A percentile compares a stretch with the other conserved stretches of the same genome.
These are phyloP conservation scores for Suillus weaverae DNA, from an alignment of 768 basidiomycete genomes.

Conservation along the genomic window DNA sequence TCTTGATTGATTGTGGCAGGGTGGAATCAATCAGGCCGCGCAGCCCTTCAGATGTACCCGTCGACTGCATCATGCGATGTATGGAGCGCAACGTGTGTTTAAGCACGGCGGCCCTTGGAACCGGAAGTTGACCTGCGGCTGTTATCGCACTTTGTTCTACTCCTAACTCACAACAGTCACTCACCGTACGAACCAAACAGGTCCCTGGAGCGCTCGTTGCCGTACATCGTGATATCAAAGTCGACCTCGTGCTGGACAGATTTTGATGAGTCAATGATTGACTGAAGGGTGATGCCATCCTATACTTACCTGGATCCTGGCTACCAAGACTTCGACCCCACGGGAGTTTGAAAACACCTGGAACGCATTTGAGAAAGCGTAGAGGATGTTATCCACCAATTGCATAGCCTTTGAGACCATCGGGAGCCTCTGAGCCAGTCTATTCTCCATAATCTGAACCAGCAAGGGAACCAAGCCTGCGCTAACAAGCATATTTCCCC, in stretches of 20 bases:
- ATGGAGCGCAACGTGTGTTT: conserved; percentile 90
- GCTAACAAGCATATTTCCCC: conserved; percentile 91
- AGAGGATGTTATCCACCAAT: conserved; percentile 88
- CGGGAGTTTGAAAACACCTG: conserved; percentile 80
- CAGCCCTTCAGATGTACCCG: conserved; percentile 91
- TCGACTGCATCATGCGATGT: conserved; percentile 96
- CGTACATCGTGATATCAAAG: conserved; percentile 58
- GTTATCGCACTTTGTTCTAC: background rate
- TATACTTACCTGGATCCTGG: conserved; percentile 75
- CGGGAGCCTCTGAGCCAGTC: conserved; percentile 61
- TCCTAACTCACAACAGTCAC: conserved; percentile 14
- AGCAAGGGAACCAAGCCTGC: conserved; percentile 89
- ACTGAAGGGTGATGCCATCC: background rate
- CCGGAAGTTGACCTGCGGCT: conserved; percentile 64
- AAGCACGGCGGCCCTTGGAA: conserved; percentile 75
- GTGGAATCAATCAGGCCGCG: conserved; percentile 92
- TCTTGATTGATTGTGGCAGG: conserved; percentile 80
- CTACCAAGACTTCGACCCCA: conserved; percentile 84
- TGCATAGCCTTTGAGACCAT: conserved; percentile 91
- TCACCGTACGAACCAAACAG: conserved; percentile 54
- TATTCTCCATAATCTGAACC: conserved; percentile 86
- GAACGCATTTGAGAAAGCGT: conserved; percentile 86
- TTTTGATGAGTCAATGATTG: conserved; percentile 13
- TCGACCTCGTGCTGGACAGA: conserved; percentile 63
- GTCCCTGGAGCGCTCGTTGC: conserved; percentile 44